Evolutionary conservation across 257 asterid genomes (phyloP).

Genomic region (Parsonsia alboflavescens): DNA sequence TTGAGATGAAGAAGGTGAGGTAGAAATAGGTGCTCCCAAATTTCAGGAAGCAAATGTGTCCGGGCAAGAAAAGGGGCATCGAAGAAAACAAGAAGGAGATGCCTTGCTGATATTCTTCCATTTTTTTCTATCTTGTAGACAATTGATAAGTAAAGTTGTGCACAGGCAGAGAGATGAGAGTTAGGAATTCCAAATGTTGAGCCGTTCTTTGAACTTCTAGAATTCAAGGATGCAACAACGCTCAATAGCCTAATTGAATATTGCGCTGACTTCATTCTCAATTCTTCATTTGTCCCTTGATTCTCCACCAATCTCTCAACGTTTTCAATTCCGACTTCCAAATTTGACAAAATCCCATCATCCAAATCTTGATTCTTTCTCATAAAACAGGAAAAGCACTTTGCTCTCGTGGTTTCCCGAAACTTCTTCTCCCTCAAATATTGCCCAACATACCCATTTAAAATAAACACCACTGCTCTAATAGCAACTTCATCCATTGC

Average conservation of each 20-base stretch:
- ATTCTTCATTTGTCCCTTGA: conserved; percentile 25
- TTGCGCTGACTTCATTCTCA: conserved; percentile 41
- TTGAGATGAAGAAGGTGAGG: conserved; percentile 85
- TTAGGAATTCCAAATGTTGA: conserved; percentile 24
- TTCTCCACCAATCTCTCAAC: conserved; percentile 47
- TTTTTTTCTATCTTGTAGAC: conserved; percentile 50
- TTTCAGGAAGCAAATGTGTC: conserved; percentile 60
- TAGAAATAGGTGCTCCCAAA: conserved; percentile 82
- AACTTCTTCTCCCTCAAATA: conserved; percentile 41
- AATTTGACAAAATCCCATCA: conserved; percentile 25
- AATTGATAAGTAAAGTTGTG: conserved; percentile 62
- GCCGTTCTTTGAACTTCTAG: conserved; percentile 15
- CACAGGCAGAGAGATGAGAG: conserved; percentile 57
- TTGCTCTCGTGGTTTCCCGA: conserved; percentile 33
- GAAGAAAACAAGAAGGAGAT: conserved; percentile 51
- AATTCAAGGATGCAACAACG: conserved; percentile 36
- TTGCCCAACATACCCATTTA: conserved; percentile 52
- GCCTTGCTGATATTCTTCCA: conserved; percentile 53
- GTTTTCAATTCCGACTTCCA: conserved; percentile 49
- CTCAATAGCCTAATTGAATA: conserved; percentile 44
- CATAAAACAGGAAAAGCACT: conserved; percentile 45
- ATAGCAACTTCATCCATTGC: conserved; percentile 61
- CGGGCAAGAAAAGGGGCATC: conserved; percentile 64
- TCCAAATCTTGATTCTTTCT: conserved; percentile 19
- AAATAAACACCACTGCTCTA: conserved; percentile 57